A percentile compares a stretch with the other conserved stretches of the same genome.
Conservation (phyloP, 306 rosid genomes). For the Abrus precatorius region DNA sequence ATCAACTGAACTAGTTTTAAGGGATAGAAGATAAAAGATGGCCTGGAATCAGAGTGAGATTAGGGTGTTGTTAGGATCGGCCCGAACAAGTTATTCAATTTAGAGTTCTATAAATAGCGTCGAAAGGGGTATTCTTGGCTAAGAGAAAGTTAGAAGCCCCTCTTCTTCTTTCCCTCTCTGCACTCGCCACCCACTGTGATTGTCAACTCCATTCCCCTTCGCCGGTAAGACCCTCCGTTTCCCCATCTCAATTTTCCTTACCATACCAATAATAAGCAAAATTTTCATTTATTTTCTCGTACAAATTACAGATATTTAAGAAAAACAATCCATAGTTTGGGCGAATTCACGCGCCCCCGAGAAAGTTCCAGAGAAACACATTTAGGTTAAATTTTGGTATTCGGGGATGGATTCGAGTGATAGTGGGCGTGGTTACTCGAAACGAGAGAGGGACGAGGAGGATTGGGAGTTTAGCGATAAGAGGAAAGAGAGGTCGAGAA, state of each 20-base stretch:
- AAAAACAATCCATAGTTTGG: not conserved
- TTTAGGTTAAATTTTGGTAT: constrained; percentile 25
- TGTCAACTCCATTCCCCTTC: constrained; percentile 18
- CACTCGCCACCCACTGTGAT: constrained; percentile 3
- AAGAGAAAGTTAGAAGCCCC: not conserved
- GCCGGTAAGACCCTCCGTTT: constrained; percentile 18
- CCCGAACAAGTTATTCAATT: not conserved
- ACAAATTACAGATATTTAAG: not conserved
- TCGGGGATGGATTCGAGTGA: constrained; percentile 48
- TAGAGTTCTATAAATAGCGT: not conserved
- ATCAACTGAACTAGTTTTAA: too few relatives aligned
- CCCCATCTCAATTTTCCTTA: not conserved
- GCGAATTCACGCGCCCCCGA: constrained; percentile 27
- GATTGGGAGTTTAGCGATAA: constrained; percentile 79
- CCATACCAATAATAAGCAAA: too few relatives aligned
- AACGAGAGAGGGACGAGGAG: constrained; percentile 76
- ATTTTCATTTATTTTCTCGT: not conserved
- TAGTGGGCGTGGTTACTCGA: constrained; percentile 49
- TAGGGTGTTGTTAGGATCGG: not conserved
- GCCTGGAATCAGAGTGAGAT: too few relatives aligned
- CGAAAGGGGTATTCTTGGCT: not conserved
- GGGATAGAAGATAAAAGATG: too few relatives aligned
- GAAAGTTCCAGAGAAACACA: not conserved
- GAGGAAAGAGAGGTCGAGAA: constrained; percentile 84
- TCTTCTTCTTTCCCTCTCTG: not conserved